Conservation (phyloP, 2,329 filamentous ascomycete species). For the Didymella exigua region DNA sequence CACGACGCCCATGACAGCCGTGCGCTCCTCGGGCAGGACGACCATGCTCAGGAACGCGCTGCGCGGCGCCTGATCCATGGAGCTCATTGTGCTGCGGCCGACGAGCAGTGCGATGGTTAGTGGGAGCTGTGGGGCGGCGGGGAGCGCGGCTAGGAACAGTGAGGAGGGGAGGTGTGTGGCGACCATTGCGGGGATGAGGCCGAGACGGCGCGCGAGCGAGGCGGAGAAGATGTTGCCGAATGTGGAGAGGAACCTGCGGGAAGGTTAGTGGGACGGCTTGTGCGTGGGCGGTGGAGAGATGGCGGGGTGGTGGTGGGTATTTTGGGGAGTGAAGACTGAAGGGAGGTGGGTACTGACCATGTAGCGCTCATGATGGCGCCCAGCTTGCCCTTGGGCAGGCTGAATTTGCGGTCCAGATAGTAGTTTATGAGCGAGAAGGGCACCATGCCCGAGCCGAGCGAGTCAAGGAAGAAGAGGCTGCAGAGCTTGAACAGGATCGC, state of each 20-base stretch:
- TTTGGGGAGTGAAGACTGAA: neutral
- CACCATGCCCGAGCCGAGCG: slow-evolving; percentile 72
- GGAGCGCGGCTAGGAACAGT: slow-evolving; percentile 41
- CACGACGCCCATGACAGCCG: slow-evolving; percentile 49
- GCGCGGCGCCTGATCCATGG: slow-evolving; percentile 49
- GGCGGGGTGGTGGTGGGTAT: neutral
- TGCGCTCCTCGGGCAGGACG: slow-evolving; percentile 43
- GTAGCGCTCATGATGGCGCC: slow-evolving; percentile 60
- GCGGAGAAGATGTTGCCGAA: slow-evolving; percentile 41
- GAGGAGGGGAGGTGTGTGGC: slow-evolving; percentile 46
- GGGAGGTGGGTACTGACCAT: slow-evolving; percentile 31
- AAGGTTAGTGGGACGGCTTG: neutral
- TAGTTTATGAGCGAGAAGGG: slow-evolving; percentile 56
- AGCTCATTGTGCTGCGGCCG: slow-evolving; percentile 39
- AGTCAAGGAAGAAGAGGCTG: slow-evolving; percentile 70
- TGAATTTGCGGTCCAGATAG: slow-evolving; percentile 64
- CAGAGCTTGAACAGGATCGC: slow-evolving; percentile 66
- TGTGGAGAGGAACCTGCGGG: slow-evolving; percentile 31
- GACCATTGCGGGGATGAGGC: slow-evolving; percentile 56
- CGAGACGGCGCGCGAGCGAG: slow-evolving; percentile 66
- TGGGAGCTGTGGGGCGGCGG: slow-evolving; percentile 28
- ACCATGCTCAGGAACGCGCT: slow-evolving; percentile 45
- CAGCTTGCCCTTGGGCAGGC: slow-evolving; percentile 58
- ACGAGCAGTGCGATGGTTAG: slow-evolving; percentile 42
- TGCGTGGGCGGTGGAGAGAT: too few species aligned